A percentile compares a stretch with the other conserved stretches of the same genome.
Evolutionary conservation across 345 rosid species (phyloP).

Genomic region (rapeseed (Brassica napus)): DNA sequence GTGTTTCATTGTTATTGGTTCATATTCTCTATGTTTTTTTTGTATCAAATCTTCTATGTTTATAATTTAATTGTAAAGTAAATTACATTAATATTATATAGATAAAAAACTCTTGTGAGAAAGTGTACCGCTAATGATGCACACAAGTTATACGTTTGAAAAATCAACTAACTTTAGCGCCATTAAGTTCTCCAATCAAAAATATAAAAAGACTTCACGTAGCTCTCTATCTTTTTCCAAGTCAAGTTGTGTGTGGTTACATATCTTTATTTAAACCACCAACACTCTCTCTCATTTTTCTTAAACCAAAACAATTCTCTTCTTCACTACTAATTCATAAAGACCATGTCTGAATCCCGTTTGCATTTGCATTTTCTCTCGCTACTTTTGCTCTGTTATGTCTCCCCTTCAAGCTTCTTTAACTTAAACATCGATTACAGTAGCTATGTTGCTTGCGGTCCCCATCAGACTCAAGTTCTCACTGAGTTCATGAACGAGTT

Average conservation of each 20-base stretch:
- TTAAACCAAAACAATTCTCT: not conserved
- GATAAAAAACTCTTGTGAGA: too few species aligned
- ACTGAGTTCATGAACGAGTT: slow-evolving; percentile 28
- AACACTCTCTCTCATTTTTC: not conserved
- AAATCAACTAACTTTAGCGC: not conserved
- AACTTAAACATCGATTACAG: too few species aligned
- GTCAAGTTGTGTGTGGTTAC: not conserved
- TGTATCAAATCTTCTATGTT: too few species aligned
- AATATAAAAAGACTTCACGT: not conserved
- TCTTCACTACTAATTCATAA: not conserved
- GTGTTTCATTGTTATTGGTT: too few species aligned
- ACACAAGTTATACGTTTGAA: not conserved
- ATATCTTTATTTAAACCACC: not conserved
- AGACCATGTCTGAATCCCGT: not conserved
- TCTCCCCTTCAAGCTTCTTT: not conserved
- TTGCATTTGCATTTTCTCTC: slow-evolving; percentile 3
- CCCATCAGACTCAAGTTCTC: not conserved
- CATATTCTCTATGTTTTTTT: too few species aligned
- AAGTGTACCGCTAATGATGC: too few species aligned
- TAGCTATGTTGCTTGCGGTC: not conserved
- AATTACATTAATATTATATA: too few species aligned
- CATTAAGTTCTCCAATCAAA: not conserved
- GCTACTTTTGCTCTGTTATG: not conserved
- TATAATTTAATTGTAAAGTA: too few species aligned
- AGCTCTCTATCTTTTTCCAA: not conserved